phyloP scores from a whole-genome alignment of 306 rosid species.

The Trifolium pratense region DNA sequence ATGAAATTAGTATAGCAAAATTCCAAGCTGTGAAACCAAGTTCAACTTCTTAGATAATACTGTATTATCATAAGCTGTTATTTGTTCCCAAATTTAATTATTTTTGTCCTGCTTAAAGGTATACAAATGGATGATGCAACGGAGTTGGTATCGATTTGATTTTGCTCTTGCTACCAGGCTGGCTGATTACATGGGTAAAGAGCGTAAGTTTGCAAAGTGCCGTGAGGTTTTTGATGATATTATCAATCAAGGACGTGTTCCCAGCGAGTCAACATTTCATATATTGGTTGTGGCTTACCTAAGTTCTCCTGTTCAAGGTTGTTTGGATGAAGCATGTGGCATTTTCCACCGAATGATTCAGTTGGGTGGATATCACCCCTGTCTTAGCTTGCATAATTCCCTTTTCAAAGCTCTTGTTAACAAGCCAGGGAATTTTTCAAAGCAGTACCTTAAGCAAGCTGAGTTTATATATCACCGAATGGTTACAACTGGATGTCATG shows the following conservation, averaged over 20 bases:
- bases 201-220: conserved; percentile 85
- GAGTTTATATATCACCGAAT: conserved; percentile 84
- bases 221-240: conserved; percentile 91
- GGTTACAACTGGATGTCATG: conserved; percentile 71
- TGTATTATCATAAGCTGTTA: neutral
- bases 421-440: conserved; percentile 68
- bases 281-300: conserved; percentile 87
- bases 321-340: conserved; percentile 87
- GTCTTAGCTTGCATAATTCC: conserved; percentile 86
- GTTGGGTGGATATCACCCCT: conserved; percentile 89
- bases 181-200: conserved; percentile 94
- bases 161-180: conserved; percentile 85
- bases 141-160: conserved; percentile 79
- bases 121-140: conserved; percentile 97
- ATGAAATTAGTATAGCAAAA: neutral
- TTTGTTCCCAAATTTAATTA: conserved; percentile 10
- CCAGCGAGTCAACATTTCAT: conserved; percentile 92
- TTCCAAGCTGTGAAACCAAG: neutral
- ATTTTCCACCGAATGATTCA: conserved; percentile 92
- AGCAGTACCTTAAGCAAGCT: conserved; percentile 83
- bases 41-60: conserved; percentile 12
- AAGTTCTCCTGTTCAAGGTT: conserved; percentile 76
- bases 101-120: conserved; percentile 53
- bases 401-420: conserved; percentile 76
- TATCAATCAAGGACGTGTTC: conserved; percentile 88